Base-by-base conservation (phyloP, 202 grass and related monocot species). In the Schoenoplectus tabernaemontani region DNA sequence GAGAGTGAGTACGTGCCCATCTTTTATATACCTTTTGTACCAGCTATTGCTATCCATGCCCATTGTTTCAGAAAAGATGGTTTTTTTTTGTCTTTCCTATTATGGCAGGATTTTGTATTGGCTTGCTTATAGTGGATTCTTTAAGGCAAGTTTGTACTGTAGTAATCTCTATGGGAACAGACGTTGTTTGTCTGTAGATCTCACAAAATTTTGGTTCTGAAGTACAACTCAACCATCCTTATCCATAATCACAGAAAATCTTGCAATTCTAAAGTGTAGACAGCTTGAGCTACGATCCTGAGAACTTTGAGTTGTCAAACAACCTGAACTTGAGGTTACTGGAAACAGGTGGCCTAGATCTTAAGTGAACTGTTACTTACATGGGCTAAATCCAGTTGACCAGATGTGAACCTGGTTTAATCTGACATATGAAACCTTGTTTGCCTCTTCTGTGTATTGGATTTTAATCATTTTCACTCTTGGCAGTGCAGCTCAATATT, bases 1-100 rank as follows among this genome's bases (percentile, higher is more conserved):
- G 95, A 98, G 37, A 97, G 94, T 97, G 87, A 37, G 65, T 57
- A 77, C 47, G 12, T 15, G 28, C 0, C 13, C 32, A 64, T 33
- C 36, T 64, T 36, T 15, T 64, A 16, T 64, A 16, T n/a, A 37
- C 1, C 61, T 64, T 64, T 33, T 64, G 13, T 37, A 37, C 61
- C 30, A 63, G 19, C n/a, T 64, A 64, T 37, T 64, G 13, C 32
- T 37, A 64, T 28, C 12, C 30, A 64, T 3, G 2, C 28, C 61
- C 61, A 36, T 15, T 64, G 61, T 37, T 64, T 37, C 5, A 36
- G 15, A 12, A 37, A 37, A 36, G 1, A 1, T 36, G 60, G 60
- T 28, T 28, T 28, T 28, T 28, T 28, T 28, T 28, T 63, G 13
- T 63, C 17, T 30, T 63, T 34, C 60, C 9, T 9, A 22, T 28